phyloP scores from a whole-genome alignment of 768 basidiomycete species.

The Mycena leptocephala region DNA sequence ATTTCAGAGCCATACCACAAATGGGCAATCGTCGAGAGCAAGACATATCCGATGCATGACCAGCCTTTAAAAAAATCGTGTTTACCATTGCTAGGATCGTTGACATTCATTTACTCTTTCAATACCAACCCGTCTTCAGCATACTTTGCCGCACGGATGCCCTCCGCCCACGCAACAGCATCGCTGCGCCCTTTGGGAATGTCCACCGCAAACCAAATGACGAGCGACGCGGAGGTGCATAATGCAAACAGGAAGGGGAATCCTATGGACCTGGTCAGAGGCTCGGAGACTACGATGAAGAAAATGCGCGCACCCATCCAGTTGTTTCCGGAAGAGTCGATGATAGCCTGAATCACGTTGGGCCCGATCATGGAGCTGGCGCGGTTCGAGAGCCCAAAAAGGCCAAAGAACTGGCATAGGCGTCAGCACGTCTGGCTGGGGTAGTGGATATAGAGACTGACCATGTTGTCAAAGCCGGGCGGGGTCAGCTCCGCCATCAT shows the following conservation, averaged over 20 bases:
- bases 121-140: slow-evolving; percentile 33
- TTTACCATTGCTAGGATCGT: not conserved
- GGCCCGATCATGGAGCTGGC: slow-evolving; percentile 92
- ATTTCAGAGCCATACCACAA: no score
- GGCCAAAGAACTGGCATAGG: slow-evolving; percentile 80
- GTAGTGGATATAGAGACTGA: not conserved
- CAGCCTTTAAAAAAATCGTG: no score
- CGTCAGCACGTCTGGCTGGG: not conserved
- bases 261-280: slow-evolving; percentile 41
- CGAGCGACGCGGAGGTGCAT: slow-evolving; percentile 74
- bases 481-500: slow-evolving; percentile 94
- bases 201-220: slow-evolving; percentile 86
- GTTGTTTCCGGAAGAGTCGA: slow-evolving; percentile 78
- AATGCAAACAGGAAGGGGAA: slow-evolving; percentile 89
- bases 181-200: slow-evolving; percentile 74
- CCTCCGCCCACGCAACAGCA: slow-evolving; percentile 72
- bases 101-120: slow-evolving; percentile 21
- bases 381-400: slow-evolving; percentile 88
- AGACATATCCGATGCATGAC: no score
- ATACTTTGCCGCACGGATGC: slow-evolving; percentile 38
- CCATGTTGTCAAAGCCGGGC: slow-evolving; percentile 89
- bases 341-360: slow-evolving; percentile 89
- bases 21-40: no score
- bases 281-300: not conserved
- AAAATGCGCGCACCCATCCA: slow-evolving; percentile 67